Evolutionary conservation across 345 rosid genomes (phyloP), one percentile per base, ranked within the genome.

Genomic region (Camelina sativa): DNA sequence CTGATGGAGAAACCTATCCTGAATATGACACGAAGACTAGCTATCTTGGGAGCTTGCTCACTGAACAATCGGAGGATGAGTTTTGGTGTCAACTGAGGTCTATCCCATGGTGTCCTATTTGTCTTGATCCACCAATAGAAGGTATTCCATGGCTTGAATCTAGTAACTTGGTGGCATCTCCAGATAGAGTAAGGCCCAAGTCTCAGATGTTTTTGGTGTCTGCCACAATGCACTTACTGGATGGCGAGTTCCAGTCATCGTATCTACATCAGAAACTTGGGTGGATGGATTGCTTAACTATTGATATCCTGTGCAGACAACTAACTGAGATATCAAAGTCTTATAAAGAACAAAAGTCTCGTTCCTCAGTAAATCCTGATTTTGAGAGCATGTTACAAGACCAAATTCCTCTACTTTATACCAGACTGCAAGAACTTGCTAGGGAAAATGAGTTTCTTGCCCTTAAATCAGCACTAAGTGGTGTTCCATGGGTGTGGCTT

Each of bases 401-500:
- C 75, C 96, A 90, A 47, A 86, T 91, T 74, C 84, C 85, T 41
- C 67, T 68, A 46, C 87, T 93, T 47, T 93, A 89, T 77, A 77
- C 88, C 37, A 82, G 77, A 72, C 74, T 93, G 77, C 93, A 88
- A 79, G 91, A 82, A 71, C 82, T 67, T 65, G 75, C 86, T 71
- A 84, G 90, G 66, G 81, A 82, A 35, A 83, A 87, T 83, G 90
- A 89, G 64, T 88, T 91, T 60, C 22, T 58, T 69, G 79, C 74
- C 72, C 73, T 93, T 60, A 86, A 83, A 80, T 83, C 91, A 69
- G 84, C 84, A 83, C 66, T 93, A 66, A 80, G 81, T 65, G 93
- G 89, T 72, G 82, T 91, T 77, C 81, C 96, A 57, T 93, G 91
- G 93, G 88, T 93, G 77, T 93, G 98, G 98, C 87, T 86, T 73